phyloP scores from a whole-genome alignment of 176 grass and related monocot genomes.

The Aegilops longissima region DNA sequence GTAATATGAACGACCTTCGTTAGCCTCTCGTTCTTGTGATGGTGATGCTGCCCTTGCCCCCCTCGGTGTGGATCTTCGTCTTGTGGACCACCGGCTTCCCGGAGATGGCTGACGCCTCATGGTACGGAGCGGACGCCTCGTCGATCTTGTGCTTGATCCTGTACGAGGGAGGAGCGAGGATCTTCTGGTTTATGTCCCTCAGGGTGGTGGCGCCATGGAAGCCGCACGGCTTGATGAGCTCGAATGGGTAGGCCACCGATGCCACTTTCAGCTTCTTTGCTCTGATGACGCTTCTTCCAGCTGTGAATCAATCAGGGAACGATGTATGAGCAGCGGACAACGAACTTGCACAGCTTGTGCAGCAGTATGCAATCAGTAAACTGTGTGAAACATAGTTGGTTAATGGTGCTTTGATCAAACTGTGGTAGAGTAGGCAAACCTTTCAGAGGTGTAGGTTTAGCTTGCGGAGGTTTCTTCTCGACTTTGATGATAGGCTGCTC shows the following conservation, averaged over 20 bases:
- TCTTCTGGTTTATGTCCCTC: conserved; percentile 74
- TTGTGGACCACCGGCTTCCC: conserved; percentile 81
- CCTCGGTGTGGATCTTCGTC: conserved; percentile 89
- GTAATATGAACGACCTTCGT: background rate
- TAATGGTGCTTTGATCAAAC: background rate
- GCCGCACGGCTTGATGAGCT: conserved; percentile 81
- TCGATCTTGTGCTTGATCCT: conserved; percentile 75
- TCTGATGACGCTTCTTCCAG: conserved; percentile 59
- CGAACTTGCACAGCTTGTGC: background rate
- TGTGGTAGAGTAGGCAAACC: background rate
- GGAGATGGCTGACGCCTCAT: conserved; percentile 67
- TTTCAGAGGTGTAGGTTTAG: conserved; percentile 48
- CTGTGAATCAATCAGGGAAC: background rate
- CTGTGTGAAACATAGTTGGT: background rate
- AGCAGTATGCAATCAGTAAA: background rate
- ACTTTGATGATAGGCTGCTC: conserved; percentile 38
- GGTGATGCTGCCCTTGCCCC: conserved; percentile 83
- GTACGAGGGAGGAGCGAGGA: conserved; percentile 58
- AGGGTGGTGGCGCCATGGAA: conserved; percentile 58
- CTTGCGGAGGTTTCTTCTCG: conserved; percentile 27
- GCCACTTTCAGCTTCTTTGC: conserved; percentile 47
- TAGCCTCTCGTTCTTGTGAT: conserved; percentile 82
- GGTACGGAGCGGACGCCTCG: conserved; percentile 8
- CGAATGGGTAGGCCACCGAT: conserved; percentile 72
- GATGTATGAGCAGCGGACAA: background rate